Percentiles rank a stretch among this genome's conserved stretches.
Evolutionary conservation across 164 flowering plant species (phyloP).

Genomic region (Warburgia ugandensis): DNA sequence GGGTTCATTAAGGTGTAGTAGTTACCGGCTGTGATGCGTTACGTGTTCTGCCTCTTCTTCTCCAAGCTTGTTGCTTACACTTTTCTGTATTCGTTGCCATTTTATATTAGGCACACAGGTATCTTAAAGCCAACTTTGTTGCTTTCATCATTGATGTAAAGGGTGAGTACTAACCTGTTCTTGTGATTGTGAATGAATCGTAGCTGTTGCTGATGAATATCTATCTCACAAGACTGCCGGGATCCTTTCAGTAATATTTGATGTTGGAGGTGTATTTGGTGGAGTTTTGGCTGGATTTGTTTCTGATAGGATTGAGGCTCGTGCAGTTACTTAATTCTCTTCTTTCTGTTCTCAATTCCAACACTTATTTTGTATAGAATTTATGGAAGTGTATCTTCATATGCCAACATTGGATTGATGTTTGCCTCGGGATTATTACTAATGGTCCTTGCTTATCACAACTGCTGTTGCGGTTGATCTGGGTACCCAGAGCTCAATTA

Average conservation of each 20-base stretch:
- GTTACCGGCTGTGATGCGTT: no score
- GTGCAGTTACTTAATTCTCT: conserved; percentile 63
- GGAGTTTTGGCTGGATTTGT: conserved; percentile 76
- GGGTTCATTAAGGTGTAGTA: no score
- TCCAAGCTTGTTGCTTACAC: no score
- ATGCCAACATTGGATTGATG: conserved; percentile 49
- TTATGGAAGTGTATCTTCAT: conserved; percentile 68
- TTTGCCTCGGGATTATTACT: no score
- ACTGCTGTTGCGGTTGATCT: conserved; percentile 98
- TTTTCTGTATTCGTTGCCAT: conserved; percentile 94
- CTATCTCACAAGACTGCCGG: conserved; percentile 83
- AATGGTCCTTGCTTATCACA: conserved; percentile 92
- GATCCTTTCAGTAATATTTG: conserved; percentile 78
- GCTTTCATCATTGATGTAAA: no score
- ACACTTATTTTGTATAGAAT: conserved; percentile 59
- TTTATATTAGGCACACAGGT: conserved; percentile 93
- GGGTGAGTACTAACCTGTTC: no score
- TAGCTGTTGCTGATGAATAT: no score
- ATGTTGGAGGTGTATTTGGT: conserved; percentile 86
- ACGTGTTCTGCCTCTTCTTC: no score
- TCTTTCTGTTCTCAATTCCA: conserved; percentile 67
- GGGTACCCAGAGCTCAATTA: conserved; percentile 60
- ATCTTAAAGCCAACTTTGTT: no score
- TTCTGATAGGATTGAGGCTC: conserved; percentile 80
- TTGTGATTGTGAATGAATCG: no score